phyloP scores from a whole-genome alignment of 805 yeast genomes.

The Kodamaea jinghongensis region DNA sequence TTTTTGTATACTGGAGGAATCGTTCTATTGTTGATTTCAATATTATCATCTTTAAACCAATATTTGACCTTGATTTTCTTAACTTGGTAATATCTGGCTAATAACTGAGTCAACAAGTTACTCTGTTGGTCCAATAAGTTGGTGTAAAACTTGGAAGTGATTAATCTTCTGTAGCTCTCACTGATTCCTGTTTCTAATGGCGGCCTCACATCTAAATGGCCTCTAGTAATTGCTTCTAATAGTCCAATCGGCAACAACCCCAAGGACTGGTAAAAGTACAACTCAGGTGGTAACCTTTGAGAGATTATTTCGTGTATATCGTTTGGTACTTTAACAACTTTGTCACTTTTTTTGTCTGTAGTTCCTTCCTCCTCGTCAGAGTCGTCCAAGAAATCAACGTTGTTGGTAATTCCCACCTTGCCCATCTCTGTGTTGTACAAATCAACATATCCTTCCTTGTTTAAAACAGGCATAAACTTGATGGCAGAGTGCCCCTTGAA shows the following conservation, averaged over 20 bases:
- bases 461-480: slow-evolving; percentile 71
- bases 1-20: slow-evolving; percentile 51
- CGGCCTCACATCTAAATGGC: slow-evolving; percentile 57
- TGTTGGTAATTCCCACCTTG: slow-evolving; percentile 25
- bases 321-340: slow-evolving; percentile 52
- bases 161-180: slow-evolving; percentile 55
- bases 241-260: slow-evolving; percentile 69
- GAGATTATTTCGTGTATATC: slow-evolving; percentile 82
- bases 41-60: slow-evolving; percentile 50
- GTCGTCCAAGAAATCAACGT: slow-evolving; percentile 19
- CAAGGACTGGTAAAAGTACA: slow-evolving; percentile 73
- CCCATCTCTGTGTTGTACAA: slow-evolving; percentile 47
- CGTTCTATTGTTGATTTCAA: slow-evolving; percentile 50
- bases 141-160: slow-evolving; percentile 43
- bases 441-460: slow-evolving; percentile 64
- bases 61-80: slow-evolving; percentile 54
- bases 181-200: slow-evolving; percentile 65
- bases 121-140: slow-evolving; percentile 60
- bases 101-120: slow-evolving; percentile 64
- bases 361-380: slow-evolving; percentile 11
- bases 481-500: slow-evolving; percentile 68
- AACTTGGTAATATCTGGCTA: slow-evolving; percentile 83
- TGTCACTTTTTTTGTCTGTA: slow-evolving; percentile 9
- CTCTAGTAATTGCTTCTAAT: slow-evolving; percentile 65
- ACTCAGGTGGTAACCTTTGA: slow-evolving; percentile 82